Conservation (phyloP, 2,329 filamentous ascomycete species). For the Colletotrichum sp. region DNA sequence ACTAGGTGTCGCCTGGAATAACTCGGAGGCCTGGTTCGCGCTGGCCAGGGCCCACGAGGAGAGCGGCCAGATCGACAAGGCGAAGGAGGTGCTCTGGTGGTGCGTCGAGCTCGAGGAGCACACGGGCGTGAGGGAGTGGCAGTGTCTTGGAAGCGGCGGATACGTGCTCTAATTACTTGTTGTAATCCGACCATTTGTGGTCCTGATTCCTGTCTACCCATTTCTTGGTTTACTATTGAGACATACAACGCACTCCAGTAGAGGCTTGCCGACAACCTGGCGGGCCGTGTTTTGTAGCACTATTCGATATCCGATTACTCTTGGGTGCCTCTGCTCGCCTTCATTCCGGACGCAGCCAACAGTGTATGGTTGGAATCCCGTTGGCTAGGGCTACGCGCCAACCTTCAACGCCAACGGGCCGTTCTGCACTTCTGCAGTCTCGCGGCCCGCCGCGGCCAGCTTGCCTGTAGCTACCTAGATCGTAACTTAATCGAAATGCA, state of each 20-base stretch:
- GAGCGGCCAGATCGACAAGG: conserved; percentile 83
- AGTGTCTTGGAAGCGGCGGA: conserved; percentile 68
- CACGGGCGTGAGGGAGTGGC: conserved; percentile 81
- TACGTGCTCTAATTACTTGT: conserved; percentile 61
- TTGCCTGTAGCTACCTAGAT: not conserved
- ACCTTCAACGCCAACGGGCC: not conserved
- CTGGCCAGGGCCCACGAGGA: conserved; percentile 88
- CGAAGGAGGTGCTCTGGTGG: conserved; percentile 96
- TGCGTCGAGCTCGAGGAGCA: conserved; percentile 93
- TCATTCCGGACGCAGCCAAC: not conserved
- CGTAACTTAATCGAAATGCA: not conserved
- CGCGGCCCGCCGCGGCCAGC: not conserved
- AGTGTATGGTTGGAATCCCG: not conserved
- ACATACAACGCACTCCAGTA: not conserved
- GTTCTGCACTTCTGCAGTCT: not conserved
- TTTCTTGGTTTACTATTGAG: not conserved
- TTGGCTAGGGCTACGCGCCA: not conserved
- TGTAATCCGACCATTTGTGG: not conserved
- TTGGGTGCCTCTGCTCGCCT: not conserved
- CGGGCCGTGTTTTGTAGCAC: not conserved
- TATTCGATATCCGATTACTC: not conserved
- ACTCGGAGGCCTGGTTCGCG: conserved; percentile 90
- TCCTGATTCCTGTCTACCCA: not conserved
- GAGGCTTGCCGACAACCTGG: not conserved
- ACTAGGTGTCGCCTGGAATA: conserved; percentile 87